Evolutionary conservation across 768 basidiomycete species (phyloP).

Genomic region (Heimioporus sp.): DNA sequence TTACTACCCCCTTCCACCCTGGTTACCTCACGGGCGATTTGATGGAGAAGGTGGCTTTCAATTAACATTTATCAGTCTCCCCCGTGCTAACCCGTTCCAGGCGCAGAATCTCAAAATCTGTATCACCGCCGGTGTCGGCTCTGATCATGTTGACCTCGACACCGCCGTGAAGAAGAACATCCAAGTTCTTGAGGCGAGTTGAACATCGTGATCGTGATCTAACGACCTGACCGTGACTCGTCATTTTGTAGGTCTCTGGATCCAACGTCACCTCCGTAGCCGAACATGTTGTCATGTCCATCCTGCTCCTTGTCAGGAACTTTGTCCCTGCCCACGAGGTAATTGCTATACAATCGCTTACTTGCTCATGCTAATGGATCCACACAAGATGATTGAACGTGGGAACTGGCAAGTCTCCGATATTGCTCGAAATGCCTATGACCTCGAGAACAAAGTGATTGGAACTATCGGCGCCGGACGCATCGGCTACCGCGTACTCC

Average conservation of each 20-base stretch:
- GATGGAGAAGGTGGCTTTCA: conserved; percentile 50
- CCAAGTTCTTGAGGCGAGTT: conserved; percentile 62
- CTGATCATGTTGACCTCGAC: conserved; percentile 86
- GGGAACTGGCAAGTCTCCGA: conserved; percentile 86
- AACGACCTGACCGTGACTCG: not conserved
- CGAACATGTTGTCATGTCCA: conserved; percentile 87
- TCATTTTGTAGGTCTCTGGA: conserved; percentile 55
- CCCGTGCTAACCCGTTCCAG: conserved; percentile 27
- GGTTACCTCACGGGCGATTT: conserved; percentile 75
- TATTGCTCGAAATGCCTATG: conserved; percentile 78
- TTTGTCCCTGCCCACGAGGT: conserved; percentile 82
- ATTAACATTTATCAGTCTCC: not conserved
- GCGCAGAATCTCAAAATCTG: conserved; percentile 87
- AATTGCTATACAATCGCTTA: conserved; percentile 2
- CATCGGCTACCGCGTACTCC: conserved; percentile 86
- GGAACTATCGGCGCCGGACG: conserved; percentile 82
- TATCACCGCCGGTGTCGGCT: conserved; percentile 87
- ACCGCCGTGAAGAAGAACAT: conserved; percentile 78
- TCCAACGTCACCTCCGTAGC: conserved; percentile 92
- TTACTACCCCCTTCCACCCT: conserved; percentile 83
- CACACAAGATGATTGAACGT: conserved; percentile 64
- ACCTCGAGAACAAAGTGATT: conserved; percentile 85
- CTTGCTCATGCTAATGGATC: not conserved
- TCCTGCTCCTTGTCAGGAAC: conserved; percentile 87
- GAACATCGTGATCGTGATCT: not conserved